Percentiles rank a stretch among this genome's conserved stretches.
These are phyloP conservation scores for Aspergillus latus DNA, from an alignment of 2,329 filamentous ascomycete species.

Conservation along the genomic window DNA sequence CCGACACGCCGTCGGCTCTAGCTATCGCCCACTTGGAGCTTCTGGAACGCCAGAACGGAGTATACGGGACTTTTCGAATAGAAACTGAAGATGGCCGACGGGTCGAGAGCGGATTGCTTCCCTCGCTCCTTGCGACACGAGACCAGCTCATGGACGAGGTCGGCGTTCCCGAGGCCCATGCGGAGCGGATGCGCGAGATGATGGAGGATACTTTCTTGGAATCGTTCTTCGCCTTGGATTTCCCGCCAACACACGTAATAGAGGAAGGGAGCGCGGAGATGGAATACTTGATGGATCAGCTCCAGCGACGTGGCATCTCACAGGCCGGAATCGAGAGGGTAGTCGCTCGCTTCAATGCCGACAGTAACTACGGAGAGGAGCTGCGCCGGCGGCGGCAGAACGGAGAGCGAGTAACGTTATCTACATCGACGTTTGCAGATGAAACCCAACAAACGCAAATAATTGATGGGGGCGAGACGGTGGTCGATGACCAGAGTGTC, in stretches of 20 bases:
- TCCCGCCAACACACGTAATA: conserved; percentile 38
- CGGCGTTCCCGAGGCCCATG: conserved; percentile 38
- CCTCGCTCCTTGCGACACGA: conserved; percentile 42
- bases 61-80: conserved; percentile 45
- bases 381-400: conserved; percentile 40
- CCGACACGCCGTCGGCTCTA: conserved; percentile 36
- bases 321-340: conserved; percentile 39
- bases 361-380: conserved; percentile 43
- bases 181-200: conserved; percentile 44
- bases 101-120: conserved; percentile 44
- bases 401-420: conserved; percentile 40
- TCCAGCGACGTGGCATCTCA: conserved; percentile 42
- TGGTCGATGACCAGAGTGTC: conserved; percentile 45
- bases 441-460: conserved; percentile 26
- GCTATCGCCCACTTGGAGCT: conserved; percentile 43
- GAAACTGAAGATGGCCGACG: conserved; percentile 43
- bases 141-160: conserved; percentile 45
- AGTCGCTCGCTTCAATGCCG: conserved; percentile 39
- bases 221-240: conserved; percentile 44
- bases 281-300: conserved; percentile 39
- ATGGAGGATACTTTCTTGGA: conserved; percentile 47
- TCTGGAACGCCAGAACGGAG: conserved; percentile 41
- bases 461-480: conserved; percentile 37
- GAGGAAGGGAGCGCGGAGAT: conserved; percentile 35
- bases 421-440: conserved; percentile 34